Evolutionary conservation across 1,284 basidiomycete species (phyloP).

Genomic region (Heterobasidion annosum): DNA sequence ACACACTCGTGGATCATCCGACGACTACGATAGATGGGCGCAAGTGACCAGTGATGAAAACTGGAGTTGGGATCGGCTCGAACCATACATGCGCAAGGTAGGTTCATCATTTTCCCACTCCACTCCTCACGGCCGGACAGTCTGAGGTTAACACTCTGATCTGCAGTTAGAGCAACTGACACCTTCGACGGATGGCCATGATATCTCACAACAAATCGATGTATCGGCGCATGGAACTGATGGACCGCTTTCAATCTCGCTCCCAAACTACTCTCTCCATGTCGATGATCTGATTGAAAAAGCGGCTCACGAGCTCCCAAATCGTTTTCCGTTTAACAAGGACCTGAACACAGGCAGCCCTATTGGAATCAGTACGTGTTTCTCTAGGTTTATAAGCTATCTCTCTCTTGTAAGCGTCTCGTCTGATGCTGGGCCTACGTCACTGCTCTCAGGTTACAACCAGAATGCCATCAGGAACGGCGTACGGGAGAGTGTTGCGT

Average conservation of each 20-base stretch:
- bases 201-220: not conserved
- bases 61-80: constrained; percentile 16
- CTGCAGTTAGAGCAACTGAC: not conserved
- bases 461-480: constrained; percentile 22
- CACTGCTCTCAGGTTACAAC: constrained; percentile 21
- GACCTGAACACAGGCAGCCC: constrained; percentile 29
- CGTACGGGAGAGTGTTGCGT: constrained; percentile 25
- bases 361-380: constrained; percentile 16
- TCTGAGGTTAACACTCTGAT: not conserved
- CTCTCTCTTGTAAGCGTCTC: not conserved
- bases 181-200: not conserved
- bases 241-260: not conserved
- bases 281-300: constrained; percentile 24
- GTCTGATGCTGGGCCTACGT: not conserved
- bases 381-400: not conserved
- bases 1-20: constrained; percentile 15
- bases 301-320: constrained; percentile 19
- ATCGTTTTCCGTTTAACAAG: constrained; percentile 27
- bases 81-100: constrained; percentile 15
- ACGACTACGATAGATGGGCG: constrained; percentile 15
- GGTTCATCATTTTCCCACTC: not conserved
- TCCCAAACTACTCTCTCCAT: constrained; percentile 21
- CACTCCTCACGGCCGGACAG: not conserved
- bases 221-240: not conserved
- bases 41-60: constrained; percentile 12